phyloP scores from a whole-genome alignment of 805 yeast species.

The Kuraishia cidri region DNA sequence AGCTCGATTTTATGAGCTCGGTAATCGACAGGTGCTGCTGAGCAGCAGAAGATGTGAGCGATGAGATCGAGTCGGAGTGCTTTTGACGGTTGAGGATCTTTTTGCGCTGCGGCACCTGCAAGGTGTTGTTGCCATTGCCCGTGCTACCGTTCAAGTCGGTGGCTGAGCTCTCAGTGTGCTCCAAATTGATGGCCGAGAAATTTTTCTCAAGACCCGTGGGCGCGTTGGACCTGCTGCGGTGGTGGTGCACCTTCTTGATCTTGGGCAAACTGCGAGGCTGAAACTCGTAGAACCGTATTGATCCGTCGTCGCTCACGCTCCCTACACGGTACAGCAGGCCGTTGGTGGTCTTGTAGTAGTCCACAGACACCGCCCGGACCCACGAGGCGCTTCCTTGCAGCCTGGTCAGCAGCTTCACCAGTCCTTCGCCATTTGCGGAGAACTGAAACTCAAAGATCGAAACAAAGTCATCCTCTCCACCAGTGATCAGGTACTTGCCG shows the following conservation, averaged over 20 bases:
- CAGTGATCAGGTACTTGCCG: constrained; percentile 36
- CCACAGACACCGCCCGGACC: constrained; percentile 36
- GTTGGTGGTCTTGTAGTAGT: constrained; percentile 20
- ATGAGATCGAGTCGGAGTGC: constrained; percentile 17
- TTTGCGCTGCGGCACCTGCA: background rate
- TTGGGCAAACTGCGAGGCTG: constrained; percentile 32
- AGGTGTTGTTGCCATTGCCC: background rate
- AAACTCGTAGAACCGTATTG: constrained; percentile 44
- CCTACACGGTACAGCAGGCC: constrained; percentile 36
- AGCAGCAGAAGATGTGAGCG: constrained; percentile 15
- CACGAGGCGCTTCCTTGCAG: constrained; percentile 44
- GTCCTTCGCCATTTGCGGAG: constrained; percentile 7
- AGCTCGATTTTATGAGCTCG: constrained; percentile 12
- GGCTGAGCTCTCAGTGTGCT: background rate
- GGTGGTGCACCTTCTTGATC: constrained; percentile 12
- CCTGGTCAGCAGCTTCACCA: constrained; percentile 17
- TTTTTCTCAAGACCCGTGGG: constrained; percentile 6
- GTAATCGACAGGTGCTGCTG: constrained; percentile 14
- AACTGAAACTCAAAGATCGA: constrained; percentile 27
- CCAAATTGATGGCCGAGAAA: constrained; percentile 6
- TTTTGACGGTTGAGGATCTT: constrained; percentile 5
- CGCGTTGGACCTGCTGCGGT: constrained; percentile 7
- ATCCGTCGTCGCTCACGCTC: constrained; percentile 48
- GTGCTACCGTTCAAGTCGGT: background rate
- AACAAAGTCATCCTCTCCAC: constrained; percentile 46